A percentile compares a stretch with the other conserved stretches of the same genome.
phyloP scores from a whole-genome alignment of 176 grass and related monocot genomes.

The Otatea glauca region DNA sequence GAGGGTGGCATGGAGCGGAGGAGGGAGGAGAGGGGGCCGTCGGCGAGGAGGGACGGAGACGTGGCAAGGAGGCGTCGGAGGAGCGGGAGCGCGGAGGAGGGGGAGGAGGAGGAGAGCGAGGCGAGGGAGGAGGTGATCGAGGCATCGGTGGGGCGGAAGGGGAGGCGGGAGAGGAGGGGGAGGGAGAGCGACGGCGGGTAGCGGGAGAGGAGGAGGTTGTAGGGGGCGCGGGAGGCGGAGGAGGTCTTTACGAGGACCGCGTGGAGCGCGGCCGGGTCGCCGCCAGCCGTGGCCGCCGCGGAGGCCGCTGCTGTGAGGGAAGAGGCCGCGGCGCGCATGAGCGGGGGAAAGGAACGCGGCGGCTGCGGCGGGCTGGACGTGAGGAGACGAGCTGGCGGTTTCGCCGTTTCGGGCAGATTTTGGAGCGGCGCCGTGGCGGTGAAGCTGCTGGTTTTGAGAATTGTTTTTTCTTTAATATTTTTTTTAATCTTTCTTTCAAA shows the following conservation, averaged over 20 bases:
- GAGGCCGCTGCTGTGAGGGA: slow-evolving; percentile 10
- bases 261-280: slow-evolving; percentile 34
- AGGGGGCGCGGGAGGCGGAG: slow-evolving; percentile 35
- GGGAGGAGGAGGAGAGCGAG: slow-evolving; percentile 20
- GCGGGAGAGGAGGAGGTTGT: slow-evolving; percentile 40
- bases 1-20: slow-evolving; percentile 42
- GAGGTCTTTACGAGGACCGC: slow-evolving; percentile 39
- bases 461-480: too few relatives aligned
- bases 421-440: background rate
- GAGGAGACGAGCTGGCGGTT: background rate
- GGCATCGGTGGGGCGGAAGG: slow-evolving; percentile 17
- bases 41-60: slow-evolving; percentile 29
- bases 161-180: slow-evolving; percentile 24
- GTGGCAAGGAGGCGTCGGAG: slow-evolving; percentile 34
- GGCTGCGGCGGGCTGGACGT: background rate
- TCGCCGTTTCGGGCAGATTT: background rate
- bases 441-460: background rate
- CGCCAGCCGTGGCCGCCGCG: slow-evolving; percentile 4
- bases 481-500: too few relatives aligned
- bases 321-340: background rate
- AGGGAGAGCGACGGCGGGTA: slow-evolving; percentile 25
- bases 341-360: background rate
- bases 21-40: slow-evolving; percentile 51
- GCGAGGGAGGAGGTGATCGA: slow-evolving; percentile 29
- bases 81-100: slow-evolving; percentile 33